A percentile compares a stretch with the other conserved stretches of the same genome.
These are phyloP conservation scores for Hypoxylon rubiginosum DNA, from an alignment of 2,329 filamentous ascomycete species.

Conservation along the genomic window DNA sequence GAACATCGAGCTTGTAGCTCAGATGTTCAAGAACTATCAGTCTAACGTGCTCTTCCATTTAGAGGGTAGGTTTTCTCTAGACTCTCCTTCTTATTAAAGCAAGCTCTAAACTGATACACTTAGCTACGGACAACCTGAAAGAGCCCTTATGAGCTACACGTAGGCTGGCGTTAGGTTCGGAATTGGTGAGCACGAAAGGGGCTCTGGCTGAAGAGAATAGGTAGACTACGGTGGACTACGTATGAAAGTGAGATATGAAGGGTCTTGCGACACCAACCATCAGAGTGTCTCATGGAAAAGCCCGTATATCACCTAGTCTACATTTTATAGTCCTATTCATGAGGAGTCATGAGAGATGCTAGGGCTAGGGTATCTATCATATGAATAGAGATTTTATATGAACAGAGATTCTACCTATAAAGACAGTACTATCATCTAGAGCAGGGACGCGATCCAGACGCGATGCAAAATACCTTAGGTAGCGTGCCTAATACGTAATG, in stretches of 20 bases:
- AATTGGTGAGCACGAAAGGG: background rate
- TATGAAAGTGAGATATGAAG: background rate
- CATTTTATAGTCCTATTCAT: background rate
- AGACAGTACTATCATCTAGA: no score
- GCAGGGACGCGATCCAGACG: background rate
- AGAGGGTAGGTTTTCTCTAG: constrained; percentile 74
- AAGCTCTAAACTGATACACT: constrained; percentile 17
- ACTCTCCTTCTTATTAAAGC: background rate
- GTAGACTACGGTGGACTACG: background rate
- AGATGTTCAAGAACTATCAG: constrained; percentile 99
- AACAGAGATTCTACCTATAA: no score
- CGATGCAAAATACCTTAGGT: no score
- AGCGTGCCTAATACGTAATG: background rate
- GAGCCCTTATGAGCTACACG: constrained; percentile 75
- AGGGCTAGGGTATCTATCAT: no score
- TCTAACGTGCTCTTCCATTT: constrained; percentile 97
- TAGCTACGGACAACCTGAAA: constrained; percentile 86
- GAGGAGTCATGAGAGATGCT: background rate
- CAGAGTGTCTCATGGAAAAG: background rate
- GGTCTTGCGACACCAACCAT: background rate
- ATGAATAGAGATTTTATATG: no score
- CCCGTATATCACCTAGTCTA: background rate
- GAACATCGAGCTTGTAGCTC: constrained; percentile 96
- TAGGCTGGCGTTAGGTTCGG: background rate
- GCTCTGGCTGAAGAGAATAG: background rate